Evolutionary conservation across 495 filamentous ascomycete genomes (phyloP).

Genomic region (Lophiotrema nucula): DNA sequence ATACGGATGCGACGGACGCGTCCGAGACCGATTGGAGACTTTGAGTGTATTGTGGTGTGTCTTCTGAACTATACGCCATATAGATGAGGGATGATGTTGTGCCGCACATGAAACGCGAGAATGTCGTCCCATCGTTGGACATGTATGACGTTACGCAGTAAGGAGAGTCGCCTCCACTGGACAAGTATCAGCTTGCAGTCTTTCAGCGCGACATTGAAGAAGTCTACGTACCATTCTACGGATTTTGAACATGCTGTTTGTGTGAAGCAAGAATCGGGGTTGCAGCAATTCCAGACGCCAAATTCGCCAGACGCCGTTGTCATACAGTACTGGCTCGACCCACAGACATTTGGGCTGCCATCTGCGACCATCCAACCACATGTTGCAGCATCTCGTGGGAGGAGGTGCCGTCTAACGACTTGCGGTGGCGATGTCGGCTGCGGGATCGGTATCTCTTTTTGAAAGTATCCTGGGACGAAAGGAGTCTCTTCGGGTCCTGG

Average conservation of each 20-base stretch:
- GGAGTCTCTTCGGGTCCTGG: slow-evolving; percentile 3
- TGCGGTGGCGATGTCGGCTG: slow-evolving; percentile 9
- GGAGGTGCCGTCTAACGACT: neutral
- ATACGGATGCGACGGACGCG: slow-evolving; percentile 5
- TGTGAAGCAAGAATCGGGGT: slow-evolving; percentile 3
- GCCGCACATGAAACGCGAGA: slow-evolving; percentile 17
- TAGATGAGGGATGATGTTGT: slow-evolving; percentile 1
- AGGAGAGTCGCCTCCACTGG: neutral
- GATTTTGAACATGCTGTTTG: neutral
- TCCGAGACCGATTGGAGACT: neutral
- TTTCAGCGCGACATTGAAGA: neutral
- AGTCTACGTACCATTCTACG: slow-evolving; percentile 3
- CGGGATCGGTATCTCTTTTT: neutral
- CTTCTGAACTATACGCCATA: slow-evolving; percentile 4
- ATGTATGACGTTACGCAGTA: slow-evolving; percentile 14
- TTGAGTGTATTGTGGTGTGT: slow-evolving; percentile 5
- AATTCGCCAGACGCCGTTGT: neutral
- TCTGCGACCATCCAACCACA: slow-evolving; percentile 9
- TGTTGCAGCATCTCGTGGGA: slow-evolving; percentile 1
- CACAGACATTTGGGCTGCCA: slow-evolving; percentile 4
- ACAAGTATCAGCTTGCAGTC: neutral
- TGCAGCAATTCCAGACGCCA: slow-evolving; percentile 16
- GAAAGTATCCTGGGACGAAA: slow-evolving; percentile 4
- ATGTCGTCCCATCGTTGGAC: slow-evolving; percentile 4
- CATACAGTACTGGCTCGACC: neutral